Conservation (phyloP, 1,284 basidiomycete genomes). For the Apiotrichum gracile region DNA sequence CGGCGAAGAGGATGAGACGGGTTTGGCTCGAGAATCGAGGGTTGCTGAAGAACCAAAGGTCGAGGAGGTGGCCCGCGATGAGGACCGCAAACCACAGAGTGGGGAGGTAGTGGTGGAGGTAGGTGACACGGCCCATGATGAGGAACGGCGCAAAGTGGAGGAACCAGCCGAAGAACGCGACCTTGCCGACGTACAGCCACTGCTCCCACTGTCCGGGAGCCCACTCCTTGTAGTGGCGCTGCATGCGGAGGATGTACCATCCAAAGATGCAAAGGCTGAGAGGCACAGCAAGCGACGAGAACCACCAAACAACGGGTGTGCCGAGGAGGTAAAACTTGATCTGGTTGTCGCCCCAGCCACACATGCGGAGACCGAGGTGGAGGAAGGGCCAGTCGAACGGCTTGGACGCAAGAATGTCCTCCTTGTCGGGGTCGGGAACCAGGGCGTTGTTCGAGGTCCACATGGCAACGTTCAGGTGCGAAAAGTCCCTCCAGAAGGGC, state of each 20-base stretch:
- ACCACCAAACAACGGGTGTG: constrained; percentile 91
- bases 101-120: constrained; percentile 59
- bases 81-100: constrained; percentile 93
- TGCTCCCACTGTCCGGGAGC: constrained; percentile 90
- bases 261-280: constrained; percentile 55
- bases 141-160: constrained; percentile 91
- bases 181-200: constrained; percentile 85
- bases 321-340: constrained; percentile 92
- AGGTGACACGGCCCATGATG: constrained; percentile 77
- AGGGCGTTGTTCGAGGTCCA: constrained; percentile 99
- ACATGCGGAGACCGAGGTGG: constrained; percentile 86
- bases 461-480: constrained; percentile 99
- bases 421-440: constrained; percentile 94
- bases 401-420: constrained; percentile 88
- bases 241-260: constrained; percentile 73
- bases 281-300: constrained; percentile 63
- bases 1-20: constrained; percentile 67
- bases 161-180: constrained; percentile 85
- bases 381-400: constrained; percentile 94
- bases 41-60: constrained; percentile 83
- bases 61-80: constrained; percentile 82
- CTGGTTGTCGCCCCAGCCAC: constrained; percentile 84
- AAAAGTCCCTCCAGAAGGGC: constrained; percentile 93
- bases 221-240: constrained; percentile 87
- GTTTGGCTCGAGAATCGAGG: constrained; percentile 56